Evolutionary conservation across 2,329 filamentous ascomycete species (phyloP).

Genomic region (Aureobasidium namibiae): DNA sequence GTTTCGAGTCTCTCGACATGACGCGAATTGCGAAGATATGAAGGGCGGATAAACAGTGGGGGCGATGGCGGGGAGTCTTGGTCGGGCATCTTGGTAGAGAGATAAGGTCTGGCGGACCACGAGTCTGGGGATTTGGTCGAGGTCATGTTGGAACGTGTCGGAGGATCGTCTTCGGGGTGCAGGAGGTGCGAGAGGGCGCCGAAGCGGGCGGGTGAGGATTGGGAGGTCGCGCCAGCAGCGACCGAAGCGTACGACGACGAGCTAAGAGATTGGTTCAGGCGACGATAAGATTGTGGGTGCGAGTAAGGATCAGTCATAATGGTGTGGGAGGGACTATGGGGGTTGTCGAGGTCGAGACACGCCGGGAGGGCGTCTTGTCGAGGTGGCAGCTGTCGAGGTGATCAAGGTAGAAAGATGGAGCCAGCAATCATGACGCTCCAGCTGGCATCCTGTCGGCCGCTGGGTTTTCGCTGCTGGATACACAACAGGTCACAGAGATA

Average conservation of each 20-base stretch:
- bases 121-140: background rate
- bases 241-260: constrained; percentile 54
- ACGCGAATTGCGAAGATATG: constrained; percentile 69
- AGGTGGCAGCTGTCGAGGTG: background rate
- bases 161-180: constrained; percentile 21
- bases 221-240: constrained; percentile 32
- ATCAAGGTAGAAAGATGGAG: constrained; percentile 4
- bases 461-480: background rate
- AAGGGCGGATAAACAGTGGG: constrained; percentile 66
- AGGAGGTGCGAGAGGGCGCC: constrained; percentile 47
- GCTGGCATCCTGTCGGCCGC: background rate
- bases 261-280: constrained; percentile 19
- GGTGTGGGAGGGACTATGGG: background rate
- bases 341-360: background rate
- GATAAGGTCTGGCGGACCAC: background rate
- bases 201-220: constrained; percentile 25
- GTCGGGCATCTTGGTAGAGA: background rate
- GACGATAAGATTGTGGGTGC: constrained; percentile 26
- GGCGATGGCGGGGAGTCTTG: constrained; percentile 15
- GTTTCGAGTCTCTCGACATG: constrained; percentile 72
- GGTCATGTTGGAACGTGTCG: constrained; percentile 1
- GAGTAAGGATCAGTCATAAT: constrained; percentile 38
- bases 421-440: constrained; percentile 7
- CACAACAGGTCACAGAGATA: background rate
- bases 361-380: background rate